Base-by-base conservation (phyloP, 2,329 filamentous ascomycete genomes). In the Talaromyces verruculosus region DNA sequence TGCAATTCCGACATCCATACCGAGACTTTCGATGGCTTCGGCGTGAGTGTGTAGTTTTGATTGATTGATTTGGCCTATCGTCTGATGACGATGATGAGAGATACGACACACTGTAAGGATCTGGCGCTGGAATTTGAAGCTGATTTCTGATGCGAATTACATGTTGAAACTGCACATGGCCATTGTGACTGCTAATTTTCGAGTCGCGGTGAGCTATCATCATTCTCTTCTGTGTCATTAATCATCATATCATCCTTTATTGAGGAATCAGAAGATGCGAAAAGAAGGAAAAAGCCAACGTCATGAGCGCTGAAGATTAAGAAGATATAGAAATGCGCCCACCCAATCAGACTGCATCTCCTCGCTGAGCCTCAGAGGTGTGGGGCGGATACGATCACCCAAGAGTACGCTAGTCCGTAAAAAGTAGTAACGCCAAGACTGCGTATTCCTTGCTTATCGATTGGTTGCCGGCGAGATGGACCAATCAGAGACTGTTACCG, bases 1-100 rank as follows among this genome's bases (percentile, higher is more conserved):
- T 67, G n/a, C 66, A 67, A 53, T 67, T 67, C 22, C 47, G 55
- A 51, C 66, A 67, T n/a, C 66, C 66, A 37, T 58, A 51, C 7
- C 66, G 62, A 25, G 66, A 67, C 37, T 67, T 67, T 11, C 63
- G 59, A 53, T 67, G 66, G 17, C 62, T 63, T 22, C 66, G 57
- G 43, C 66, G 63, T 22, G 62, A 47, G 30, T 57, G n/a, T 25
- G 53, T 37, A n/a, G 4, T 10, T 22, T 39, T 57, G 2, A 5
- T 13, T 22, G 5, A 22, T 5, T 37, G 11, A 30, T 37, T 57
- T 22, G 33, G 53, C 25, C 33, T 37, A 33, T 57, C 53, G 22
- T 57, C 33, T 15, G 53, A 37, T 2, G 53, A 57, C 2, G 53
- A 22, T 5, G 33, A 57, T 5, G 53, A 22, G 10, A 33, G 13